A percentile compares a stretch with the other conserved stretches of the same genome.
Conservation (phyloP, 2,329 filamentous ascomycete genomes). For the Zarea fungicola region DNA sequence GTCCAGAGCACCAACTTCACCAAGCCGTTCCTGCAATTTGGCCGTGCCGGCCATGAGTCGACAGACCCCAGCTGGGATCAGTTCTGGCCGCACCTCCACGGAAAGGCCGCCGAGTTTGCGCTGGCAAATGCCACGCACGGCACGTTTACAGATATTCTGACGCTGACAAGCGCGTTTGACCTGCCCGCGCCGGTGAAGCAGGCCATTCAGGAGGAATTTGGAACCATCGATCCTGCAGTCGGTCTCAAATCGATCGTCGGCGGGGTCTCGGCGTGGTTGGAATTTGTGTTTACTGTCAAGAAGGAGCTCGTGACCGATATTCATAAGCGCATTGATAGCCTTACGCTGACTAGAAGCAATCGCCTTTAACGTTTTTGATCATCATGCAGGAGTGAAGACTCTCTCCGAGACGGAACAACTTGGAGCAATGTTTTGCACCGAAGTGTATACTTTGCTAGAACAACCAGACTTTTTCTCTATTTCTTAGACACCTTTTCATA, state of each 20-base stretch:
- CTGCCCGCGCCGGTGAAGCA: not conserved
- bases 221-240: not conserved
- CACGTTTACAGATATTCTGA: constrained; percentile 18
- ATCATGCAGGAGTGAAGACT: too few relatives aligned
- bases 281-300: constrained; percentile 2
- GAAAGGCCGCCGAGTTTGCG: constrained; percentile 14
- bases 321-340: not conserved
- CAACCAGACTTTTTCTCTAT: too few relatives aligned
- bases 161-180: constrained; percentile 11
- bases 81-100: constrained; percentile 17
- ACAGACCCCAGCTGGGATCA: constrained; percentile 19
- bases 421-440: too few relatives aligned
- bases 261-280: constrained; percentile 1
- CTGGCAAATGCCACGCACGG: constrained; percentile 18
- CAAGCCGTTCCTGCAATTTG: constrained; percentile 19
- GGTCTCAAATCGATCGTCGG: not conserved
- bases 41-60: constrained; percentile 12
- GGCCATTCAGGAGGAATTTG: not conserved
- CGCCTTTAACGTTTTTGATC: too few relatives aligned
- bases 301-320: not conserved
- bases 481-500: too few relatives aligned
- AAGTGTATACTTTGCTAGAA: too few relatives aligned
- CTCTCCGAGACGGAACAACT: too few relatives aligned
- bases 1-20: constrained; percentile 18
- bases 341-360: too few relatives aligned